Base-by-base conservation (phyloP, 208 protist genomes). In the Crithidia acanthocephali region DNA sequence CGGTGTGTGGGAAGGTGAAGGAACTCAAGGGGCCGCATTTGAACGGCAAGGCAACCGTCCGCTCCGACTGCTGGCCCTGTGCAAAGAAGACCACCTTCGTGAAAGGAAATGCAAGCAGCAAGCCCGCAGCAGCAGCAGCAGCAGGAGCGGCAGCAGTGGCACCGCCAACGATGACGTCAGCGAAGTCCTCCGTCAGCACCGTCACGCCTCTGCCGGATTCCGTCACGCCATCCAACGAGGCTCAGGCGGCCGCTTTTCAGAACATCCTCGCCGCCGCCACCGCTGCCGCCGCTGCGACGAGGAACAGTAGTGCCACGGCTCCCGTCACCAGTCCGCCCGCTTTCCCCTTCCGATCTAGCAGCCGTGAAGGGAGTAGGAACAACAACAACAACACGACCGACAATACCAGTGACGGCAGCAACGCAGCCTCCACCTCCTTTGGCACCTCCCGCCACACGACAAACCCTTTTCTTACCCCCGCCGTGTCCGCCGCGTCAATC, bases 11-110 rank as follows among this genome's bases (percentile, higher is more conserved):
- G 25, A 87, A 87, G 68, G 59, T 81, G 53, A 89, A 89, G 65
- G 64, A 72, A 18, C 78, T 89, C 27, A 71, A 48, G 7, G 84
- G 84, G 0, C 18, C 66, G 0, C 84, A 89, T 42, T 51, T 89
- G 18, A 61, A 75, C 16, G 76, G 73, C 40, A 89, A 84, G 51
- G 67, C 37, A 1, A 77, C 40, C 6, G 80, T 89, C 10, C 71
- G 84, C 22, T 79, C 72, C 18, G 84, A 89, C 59, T 89, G 84
- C 71, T 86, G 80, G 81, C 80, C 80, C 1, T 89, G 84, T 66
- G 84, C 40, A 0, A 73, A 63, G 50, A 89, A 86, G 61, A 45
- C 22, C 7, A 83, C 76, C n/a, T 88, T 88, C 70, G 33, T 84
- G 70, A 40, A n/a, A 32, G 30, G n/a, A 0, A 44, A n/a, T 10